phyloP scores from a whole-genome alignment of 805 yeast species.

The Helenozyma baotianmanensis region DNA sequence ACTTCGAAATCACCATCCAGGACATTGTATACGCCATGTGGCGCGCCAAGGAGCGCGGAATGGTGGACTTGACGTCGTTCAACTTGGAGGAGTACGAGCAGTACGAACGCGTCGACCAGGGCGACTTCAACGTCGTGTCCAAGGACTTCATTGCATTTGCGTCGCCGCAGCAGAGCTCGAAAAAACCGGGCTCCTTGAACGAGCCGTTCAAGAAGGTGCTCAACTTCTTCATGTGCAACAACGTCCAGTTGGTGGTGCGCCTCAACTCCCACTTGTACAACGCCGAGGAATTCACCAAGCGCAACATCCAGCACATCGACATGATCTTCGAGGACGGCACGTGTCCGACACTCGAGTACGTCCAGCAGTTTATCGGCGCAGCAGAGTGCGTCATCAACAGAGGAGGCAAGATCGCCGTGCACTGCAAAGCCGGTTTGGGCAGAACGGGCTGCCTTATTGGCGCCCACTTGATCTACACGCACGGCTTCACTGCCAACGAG shows the following conservation, averaged over 20 bases:
- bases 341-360: conserved; percentile 92
- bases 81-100: conserved; percentile 91
- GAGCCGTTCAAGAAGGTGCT: conserved; percentile 81
- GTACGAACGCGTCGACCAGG: conserved; percentile 94
- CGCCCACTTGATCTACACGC: conserved; percentile 92
- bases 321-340: conserved; percentile 98
- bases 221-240: conserved; percentile 63
- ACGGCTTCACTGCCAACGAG: conserved; percentile 95
- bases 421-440: conserved; percentile 97
- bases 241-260: conserved; percentile 87
- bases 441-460: conserved; percentile 98
- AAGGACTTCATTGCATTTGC: conserved; percentile 97
- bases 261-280: conserved; percentile 90
- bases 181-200: conserved; percentile 48
- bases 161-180: conserved; percentile 71
- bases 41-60: conserved; percentile 92
- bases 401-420: conserved; percentile 97
- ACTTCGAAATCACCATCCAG: conserved; percentile 88
- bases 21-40: conserved; percentile 95
- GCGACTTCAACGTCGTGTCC: conserved; percentile 88
- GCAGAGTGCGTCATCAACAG: conserved; percentile 82
- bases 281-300: conserved; percentile 71
- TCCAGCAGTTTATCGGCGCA: conserved; percentile 89
- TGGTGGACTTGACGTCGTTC: conserved; percentile 81
- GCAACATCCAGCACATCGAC: conserved; percentile 85